Base-by-base conservation (phyloP, 2,329 filamentous ascomycete species). In the Verticillium klebahnii region DNA sequence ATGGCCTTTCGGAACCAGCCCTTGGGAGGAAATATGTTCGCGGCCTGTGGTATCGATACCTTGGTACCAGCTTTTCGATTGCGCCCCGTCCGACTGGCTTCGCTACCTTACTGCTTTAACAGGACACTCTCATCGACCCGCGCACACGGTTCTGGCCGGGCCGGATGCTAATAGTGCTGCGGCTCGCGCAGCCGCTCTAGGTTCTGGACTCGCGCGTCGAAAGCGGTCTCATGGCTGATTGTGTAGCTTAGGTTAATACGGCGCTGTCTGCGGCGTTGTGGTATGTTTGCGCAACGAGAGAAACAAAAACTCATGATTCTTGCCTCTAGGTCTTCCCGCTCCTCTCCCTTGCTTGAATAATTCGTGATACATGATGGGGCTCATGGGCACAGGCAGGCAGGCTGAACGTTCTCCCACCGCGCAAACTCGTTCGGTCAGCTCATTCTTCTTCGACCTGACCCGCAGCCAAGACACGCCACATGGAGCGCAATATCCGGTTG, bases 61-160 rank as follows among this genome's bases (percentile, higher is more conserved):
- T 23, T 50, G 45, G 45, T 50, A 50, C 19, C 45, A 50, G 45
- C 45, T n/a, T 29, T 50, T 50, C 19, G 45, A 50, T 50, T n/a
- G 45, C 45, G 45, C 45, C 45, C 45, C 45, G 19, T 50, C 45
- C 45, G 45, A 25, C 45, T 50, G 45, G 45, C 45, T 50, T n/a
- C 45, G 45, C 45, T 50, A 50, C 45, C 45, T 50, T 50, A 12
- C 9, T 36, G 23, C 29, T 65, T 29, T 59, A 62, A 31, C 58
- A 63, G 40, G 63, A 65, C 39, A 56, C 52, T 17, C 59, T 60
- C 39, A 55, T 36, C 50, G 57, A 60, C 39, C 61, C 59, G 58
- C 62, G 15, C 60, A 57, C 5, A 52, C 58, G 55, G 36, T 15
- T 15, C 25, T 32, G 29, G n/a, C 55, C 55, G 17, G 55, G 25